Conservation (phyloP, 495 filamentous ascomycete species). For the Parathielavia hyrcaniae region DNA sequence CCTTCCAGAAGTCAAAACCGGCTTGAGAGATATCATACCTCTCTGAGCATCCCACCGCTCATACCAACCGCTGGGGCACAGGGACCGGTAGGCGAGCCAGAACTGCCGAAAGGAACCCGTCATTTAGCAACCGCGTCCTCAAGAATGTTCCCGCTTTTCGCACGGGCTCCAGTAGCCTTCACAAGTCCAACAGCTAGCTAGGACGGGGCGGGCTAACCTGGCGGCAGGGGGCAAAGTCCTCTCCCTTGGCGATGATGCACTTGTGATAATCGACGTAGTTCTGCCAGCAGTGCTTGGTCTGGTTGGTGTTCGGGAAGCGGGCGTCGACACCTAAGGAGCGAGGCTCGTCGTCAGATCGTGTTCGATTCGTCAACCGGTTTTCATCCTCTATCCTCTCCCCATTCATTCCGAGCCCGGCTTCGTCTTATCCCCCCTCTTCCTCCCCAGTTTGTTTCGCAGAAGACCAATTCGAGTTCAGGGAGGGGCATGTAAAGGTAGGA, state of each 20-base stretch:
- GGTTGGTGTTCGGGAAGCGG: slow-evolving; percentile 97
- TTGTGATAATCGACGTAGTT: slow-evolving; percentile 99
- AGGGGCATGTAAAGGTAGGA: slow-evolving; percentile 7
- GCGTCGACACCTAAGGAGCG: slow-evolving; percentile 79
- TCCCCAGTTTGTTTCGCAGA: slow-evolving; percentile 9
- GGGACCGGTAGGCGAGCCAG: slow-evolving; percentile 87
- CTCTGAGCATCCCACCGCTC: slow-evolving; percentile 96
- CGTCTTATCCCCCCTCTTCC: background rate
- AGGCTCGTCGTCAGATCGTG: slow-evolving; percentile 12
- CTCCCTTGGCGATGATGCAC: slow-evolving; percentile 96
- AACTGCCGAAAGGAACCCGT: slow-evolving; percentile 52
- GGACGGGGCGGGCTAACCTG: slow-evolving; percentile 57
- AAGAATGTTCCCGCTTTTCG: background rate
- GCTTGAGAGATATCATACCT: slow-evolving; percentile 51
- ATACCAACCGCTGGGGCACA: slow-evolving; percentile 94
- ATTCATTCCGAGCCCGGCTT: background rate
- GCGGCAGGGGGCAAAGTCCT: slow-evolving; percentile 96
- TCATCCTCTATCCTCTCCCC: background rate
- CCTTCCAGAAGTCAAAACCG: background rate
- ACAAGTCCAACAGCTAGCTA: background rate
- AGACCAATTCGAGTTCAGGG: slow-evolving; percentile 13
- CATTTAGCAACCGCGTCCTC: slow-evolving; percentile 10
- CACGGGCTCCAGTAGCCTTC: background rate
- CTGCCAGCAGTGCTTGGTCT: slow-evolving; percentile 91
- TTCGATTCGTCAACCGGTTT: background rate